Conservation (phyloP, 371 early-diverging fungal genomes). For the Fennellomyces sp. region DNA sequence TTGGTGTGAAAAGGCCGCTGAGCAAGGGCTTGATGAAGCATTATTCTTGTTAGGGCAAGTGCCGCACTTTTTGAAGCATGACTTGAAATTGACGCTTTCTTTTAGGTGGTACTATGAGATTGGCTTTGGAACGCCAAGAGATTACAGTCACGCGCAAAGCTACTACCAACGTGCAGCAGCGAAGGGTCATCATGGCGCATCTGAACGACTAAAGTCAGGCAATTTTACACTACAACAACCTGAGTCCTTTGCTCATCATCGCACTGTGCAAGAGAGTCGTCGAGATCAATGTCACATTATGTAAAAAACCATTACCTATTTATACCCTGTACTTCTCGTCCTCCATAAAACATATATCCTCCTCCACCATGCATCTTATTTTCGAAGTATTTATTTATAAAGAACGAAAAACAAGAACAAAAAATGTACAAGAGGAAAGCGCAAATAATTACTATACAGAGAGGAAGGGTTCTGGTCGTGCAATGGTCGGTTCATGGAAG, state of each 20-base stretch:
- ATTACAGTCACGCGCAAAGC: constrained; percentile 17
- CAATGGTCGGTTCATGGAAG: not conserved
- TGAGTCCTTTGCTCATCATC: not conserved
- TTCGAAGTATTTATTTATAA: not conserved
- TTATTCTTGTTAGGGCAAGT: constrained; percentile 22
- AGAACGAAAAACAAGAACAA: not conserved
- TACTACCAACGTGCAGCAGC: constrained; percentile 27
- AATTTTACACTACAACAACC: not conserved
- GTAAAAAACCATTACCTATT: not conserved
- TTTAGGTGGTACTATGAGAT: constrained; percentile 33
- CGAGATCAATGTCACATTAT: not conserved
- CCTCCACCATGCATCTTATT: not conserved
- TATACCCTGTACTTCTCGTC: not conserved
- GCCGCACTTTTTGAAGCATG: constrained; percentile 8
- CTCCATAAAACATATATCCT: too few species aligned
- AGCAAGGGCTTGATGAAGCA: constrained; percentile 36
- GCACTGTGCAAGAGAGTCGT: constrained; percentile 2
- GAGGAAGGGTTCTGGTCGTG: not conserved
- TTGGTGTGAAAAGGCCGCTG: constrained; percentile 50
- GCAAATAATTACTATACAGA: not conserved
- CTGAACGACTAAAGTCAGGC: constrained; percentile 4
- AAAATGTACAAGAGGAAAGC: not conserved
- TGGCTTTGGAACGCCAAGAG: constrained; percentile 26
- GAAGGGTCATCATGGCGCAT: constrained; percentile 23
- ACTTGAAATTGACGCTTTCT: constrained; percentile 23